Evolutionary conservation across 176 grass and related monocot species (phyloP).

Genomic region (Carex myosuroides): DNA sequence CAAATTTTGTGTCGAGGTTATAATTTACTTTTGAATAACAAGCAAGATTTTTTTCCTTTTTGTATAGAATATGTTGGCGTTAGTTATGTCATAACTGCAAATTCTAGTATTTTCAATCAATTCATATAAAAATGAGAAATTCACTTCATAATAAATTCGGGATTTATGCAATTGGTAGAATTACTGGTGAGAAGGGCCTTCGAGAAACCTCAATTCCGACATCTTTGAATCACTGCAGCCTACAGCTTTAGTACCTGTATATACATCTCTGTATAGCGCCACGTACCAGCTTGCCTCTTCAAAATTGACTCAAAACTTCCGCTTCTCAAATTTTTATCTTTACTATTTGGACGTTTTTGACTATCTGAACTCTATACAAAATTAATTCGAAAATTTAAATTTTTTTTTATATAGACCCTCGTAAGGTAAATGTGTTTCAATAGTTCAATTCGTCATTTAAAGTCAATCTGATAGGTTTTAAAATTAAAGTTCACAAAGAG

Average conservation of each 20-base stretch:
- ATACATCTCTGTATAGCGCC: neutral
- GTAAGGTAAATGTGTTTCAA: too few relatives aligned
- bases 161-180: neutral
- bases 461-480: too few relatives aligned
- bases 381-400: too few relatives aligned
- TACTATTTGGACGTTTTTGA: too few relatives aligned
- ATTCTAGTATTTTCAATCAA: neutral
- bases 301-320: too few relatives aligned
- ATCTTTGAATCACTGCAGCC: neutral
- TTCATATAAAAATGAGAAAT: neutral
- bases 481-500: too few relatives aligned
- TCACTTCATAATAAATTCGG: neutral
- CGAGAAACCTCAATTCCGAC: neutral
- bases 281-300: neutral
- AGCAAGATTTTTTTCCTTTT: neutral
- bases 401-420: too few relatives aligned
- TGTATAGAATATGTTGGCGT: neutral
- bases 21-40: neutral
- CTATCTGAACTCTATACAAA: too few relatives aligned
- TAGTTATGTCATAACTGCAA: neutral
- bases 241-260: neutral
- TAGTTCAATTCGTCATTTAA: too few relatives aligned
- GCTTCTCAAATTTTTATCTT: too few relatives aligned
- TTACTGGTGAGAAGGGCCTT: neutral
- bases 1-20: slow-evolving; percentile 4